Evolutionary conservation across 1,284 basidiomycete species (phyloP), one percentile per base, ranked within the genome.

Genomic region (Chiua sp.): DNA sequence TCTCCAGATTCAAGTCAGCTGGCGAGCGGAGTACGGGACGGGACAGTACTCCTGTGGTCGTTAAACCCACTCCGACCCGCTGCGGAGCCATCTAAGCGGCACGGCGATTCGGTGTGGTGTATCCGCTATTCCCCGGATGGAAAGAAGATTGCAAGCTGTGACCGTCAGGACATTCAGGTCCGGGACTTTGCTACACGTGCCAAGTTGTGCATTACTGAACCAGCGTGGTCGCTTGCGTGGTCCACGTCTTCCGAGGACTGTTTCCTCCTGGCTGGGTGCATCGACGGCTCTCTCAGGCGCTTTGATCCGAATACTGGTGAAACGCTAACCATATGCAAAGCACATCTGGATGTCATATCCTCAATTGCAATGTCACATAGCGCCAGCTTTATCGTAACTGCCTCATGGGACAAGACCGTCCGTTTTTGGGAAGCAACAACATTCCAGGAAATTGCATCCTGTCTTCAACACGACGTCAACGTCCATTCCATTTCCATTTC

Each of bases 21-120:
- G 47, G 63, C 63, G 7, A 69, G 66, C 11, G 70, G 68, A 12
- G 61, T 61, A 4, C 55, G 56, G 7, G 59, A 69, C 13, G 68
- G 70, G 57, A 51, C 49, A 7, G 53, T 69, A 46, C 5, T 46
- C 75, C 68, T 55, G 68, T 76, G 67, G 69, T 61, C 60, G n/a
- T 30, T 55, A 0, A 13, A 42, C 4, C 47, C 52, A 11, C 65
- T 68, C 47, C 23, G 51, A 46, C 50, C 23, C 35, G n/a, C 60
- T 7, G 50, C 57, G 12, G 59, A 53, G 42, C 67, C 67, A 4
- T 53, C 68, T 7, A n/a, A 47, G 18, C 58, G 59, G 3, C 59
- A 70, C 47, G 44, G 1, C 15, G 68, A 66, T 23, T 2, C 56
- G 7, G 56, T 72, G 28, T 68, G 69, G 67, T 66, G 56, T n/a